A percentile compares a stretch with the other conserved stretches of the same genome.
phyloP scores from a whole-genome alignment of 768 basidiomycete genomes.

The Porphyrellus cyaneotinctus region DNA sequence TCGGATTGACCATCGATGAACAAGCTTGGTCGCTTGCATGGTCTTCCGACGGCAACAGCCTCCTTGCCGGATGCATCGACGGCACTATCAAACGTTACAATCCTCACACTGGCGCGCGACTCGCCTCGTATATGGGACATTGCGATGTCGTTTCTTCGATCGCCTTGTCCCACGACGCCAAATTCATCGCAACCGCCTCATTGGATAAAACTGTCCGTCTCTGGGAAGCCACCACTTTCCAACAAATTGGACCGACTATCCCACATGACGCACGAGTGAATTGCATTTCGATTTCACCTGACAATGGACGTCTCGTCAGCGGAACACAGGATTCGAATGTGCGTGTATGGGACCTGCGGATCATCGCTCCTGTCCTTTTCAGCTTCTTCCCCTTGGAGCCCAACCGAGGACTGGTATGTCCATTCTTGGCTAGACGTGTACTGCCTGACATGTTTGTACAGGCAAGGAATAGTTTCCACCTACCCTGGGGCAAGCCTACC shows the following conservation, averaged over 20 bases:
- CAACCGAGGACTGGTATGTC: slow-evolving; percentile 13
- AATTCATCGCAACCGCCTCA: slow-evolving; percentile 27
- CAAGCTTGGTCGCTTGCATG: slow-evolving; percentile 23
- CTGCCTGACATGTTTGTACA: not conserved
- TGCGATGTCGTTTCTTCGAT: slow-evolving; percentile 20
- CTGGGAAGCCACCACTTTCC: slow-evolving; percentile 21
- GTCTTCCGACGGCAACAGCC: slow-evolving; percentile 10
- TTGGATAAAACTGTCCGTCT: slow-evolving; percentile 27
- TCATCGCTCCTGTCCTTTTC: slow-evolving; percentile 13
- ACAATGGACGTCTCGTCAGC: slow-evolving; percentile 13
- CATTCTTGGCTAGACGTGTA: not conserved
- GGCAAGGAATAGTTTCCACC: not conserved
- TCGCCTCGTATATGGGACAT: slow-evolving; percentile 10
- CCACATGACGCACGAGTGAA: slow-evolving; percentile 6
- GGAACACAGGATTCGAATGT: slow-evolving; percentile 14
- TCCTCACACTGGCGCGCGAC: slow-evolving; percentile 1
- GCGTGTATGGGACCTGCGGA: slow-evolving; percentile 16
- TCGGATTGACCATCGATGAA: not conserved
- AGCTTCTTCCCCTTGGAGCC: slow-evolving; percentile 9
- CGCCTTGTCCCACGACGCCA: slow-evolving; percentile 13
- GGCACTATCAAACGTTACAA: slow-evolving; percentile 16
- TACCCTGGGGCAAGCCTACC: not conserved
- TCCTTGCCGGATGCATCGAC: slow-evolving; percentile 18
- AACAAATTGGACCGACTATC: slow-evolving; percentile 17
- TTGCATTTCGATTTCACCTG: slow-evolving; percentile 17